phyloP scores from a whole-genome alignment of 768 basidiomycete species.

The Lactarius psammicola region DNA sequence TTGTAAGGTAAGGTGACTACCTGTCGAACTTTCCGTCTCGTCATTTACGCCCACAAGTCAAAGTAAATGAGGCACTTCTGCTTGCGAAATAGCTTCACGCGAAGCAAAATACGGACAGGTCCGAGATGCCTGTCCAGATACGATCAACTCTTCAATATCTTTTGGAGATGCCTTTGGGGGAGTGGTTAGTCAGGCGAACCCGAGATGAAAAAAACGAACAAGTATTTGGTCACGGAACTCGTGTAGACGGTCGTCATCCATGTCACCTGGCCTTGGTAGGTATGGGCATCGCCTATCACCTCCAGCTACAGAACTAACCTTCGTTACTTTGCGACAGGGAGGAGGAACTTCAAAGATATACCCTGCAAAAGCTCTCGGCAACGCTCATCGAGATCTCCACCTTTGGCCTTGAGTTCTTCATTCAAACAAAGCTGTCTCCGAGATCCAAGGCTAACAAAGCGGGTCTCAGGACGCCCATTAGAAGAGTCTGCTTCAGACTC shows the following conservation, averaged over 20 bases:
- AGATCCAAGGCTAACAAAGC: constrained; percentile 84
- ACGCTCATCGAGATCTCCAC: constrained; percentile 78
- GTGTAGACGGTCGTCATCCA: constrained; percentile 65
- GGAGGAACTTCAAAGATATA: constrained; percentile 31
- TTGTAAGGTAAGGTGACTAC: constrained; percentile 94
- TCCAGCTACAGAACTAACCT: constrained; percentile 42
- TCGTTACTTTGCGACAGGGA: not conserved
- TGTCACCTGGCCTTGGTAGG: constrained; percentile 57
- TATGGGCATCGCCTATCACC: constrained; percentile 70
- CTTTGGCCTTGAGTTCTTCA: constrained; percentile 61
- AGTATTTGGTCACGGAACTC: constrained; percentile 87
- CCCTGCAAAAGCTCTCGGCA: constrained; percentile 81
- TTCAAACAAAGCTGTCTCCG: constrained; percentile 93
- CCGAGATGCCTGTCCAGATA: constrained; percentile 60
- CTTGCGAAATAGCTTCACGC: constrained; percentile 81
- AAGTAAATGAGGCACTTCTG: constrained; percentile 55
- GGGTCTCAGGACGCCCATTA: constrained; percentile 36
- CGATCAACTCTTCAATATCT: constrained; percentile 91
- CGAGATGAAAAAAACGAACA: constrained; percentile 42
- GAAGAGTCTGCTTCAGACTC: constrained; percentile 29
- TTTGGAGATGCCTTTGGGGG: constrained; percentile 73
- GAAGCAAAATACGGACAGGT: constrained; percentile 95
- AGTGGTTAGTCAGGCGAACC: constrained; percentile 4
- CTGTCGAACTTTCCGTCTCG: constrained; percentile 39
- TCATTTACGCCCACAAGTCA: not conserved